Percentiles rank a stretch among this genome's conserved stretches.
Evolutionary conservation across 2,329 filamentous ascomycete genomes (phyloP).

Genomic region (Xylariaceae sp.): DNA sequence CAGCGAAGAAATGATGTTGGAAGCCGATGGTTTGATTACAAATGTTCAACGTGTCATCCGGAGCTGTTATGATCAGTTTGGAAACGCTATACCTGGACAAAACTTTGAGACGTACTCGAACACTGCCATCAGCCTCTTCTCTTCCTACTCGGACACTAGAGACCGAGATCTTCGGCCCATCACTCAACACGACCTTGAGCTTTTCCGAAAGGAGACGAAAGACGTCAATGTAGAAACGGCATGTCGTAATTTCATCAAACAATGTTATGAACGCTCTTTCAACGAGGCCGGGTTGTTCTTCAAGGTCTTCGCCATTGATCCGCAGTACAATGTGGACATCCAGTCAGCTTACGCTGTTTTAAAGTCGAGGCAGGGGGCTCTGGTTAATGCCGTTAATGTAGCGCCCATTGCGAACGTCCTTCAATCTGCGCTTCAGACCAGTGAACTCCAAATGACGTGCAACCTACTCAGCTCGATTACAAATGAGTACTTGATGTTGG

Average conservation of each 20-base stretch:
- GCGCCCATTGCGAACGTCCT: slow-evolving; percentile 47
- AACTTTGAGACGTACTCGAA: slow-evolving; percentile 51
- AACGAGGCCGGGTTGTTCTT: slow-evolving; percentile 51
- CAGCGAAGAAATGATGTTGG: slow-evolving; percentile 55
- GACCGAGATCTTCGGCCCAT: slow-evolving; percentile 52
- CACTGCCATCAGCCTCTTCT: slow-evolving; percentile 52
- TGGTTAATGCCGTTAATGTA: slow-evolving; percentile 54
- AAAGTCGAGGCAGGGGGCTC: slow-evolving; percentile 46
- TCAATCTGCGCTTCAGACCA: slow-evolving; percentile 45
- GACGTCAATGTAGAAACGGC: slow-evolving; percentile 50
- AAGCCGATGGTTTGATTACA: slow-evolving; percentile 52
- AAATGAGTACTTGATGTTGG: slow-evolving; percentile 53
- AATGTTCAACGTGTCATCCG: slow-evolving; percentile 52
- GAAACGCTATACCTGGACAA: slow-evolving; percentile 41
- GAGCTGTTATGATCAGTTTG: slow-evolving; percentile 50
- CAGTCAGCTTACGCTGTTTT: slow-evolving; percentile 50
- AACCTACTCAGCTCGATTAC: slow-evolving; percentile 55
- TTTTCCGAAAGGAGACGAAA: slow-evolving; percentile 51
- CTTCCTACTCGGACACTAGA: slow-evolving; percentile 48
- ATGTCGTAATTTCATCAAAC: slow-evolving; percentile 55
- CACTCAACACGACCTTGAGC: slow-evolving; percentile 50
- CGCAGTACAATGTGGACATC: slow-evolving; percentile 46
- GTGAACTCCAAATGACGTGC: slow-evolving; percentile 48
- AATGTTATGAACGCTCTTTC: slow-evolving; percentile 55
- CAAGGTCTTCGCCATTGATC: slow-evolving; percentile 54